Base-by-base conservation (phyloP, 73 alveolate genomes). In the Durusdinium trenchii region DNA sequence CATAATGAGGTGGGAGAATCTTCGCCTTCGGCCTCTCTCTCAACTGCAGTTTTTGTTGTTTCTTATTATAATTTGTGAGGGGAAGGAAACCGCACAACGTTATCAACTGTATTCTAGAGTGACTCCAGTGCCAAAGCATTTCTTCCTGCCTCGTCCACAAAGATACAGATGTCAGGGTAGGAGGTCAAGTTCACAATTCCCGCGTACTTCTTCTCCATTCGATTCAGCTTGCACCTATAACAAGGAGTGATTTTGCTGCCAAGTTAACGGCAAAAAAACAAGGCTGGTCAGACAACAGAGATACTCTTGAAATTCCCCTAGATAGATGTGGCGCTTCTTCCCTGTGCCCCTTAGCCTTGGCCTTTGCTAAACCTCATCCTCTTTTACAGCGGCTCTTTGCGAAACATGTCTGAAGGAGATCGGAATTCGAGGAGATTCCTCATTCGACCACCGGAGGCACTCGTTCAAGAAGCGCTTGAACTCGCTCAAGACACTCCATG, bases 81-180 rank as follows among this genome's bases (percentile, higher is more conserved):
- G n/a, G n/a, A n/a, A n/a, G n/a, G n/a, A n/a, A n/a, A n/a, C n/a
- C n/a, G n/a, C n/a, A n/a, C n/a, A n/a, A n/a, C n/a, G n/a, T n/a
- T n/a, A n/a, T n/a, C n/a, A n/a, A n/a, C n/a, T n/a, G n/a, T n/a
- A n/a, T n/a, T n/a, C n/a, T n/a, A n/a, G n/a, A n/a, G n/a, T n/a
- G n/a, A n/a, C n/a, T n/a, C n/a, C n/a, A n/a, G n/a, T n/a, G n/a
- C n/a, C n/a, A n/a, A n/a, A 71, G 45, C 40, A 3, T 28, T 71
- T 20, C 35, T 42, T 12, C 81, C 10, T 81, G 20, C 95, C 95
- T 86, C 95, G 32, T 86, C 95, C 84, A 86, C 95, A 28, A 86
- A 86, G 83, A 86, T 86, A 83, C 95, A 86, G 62, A 86, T 86
- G 51, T 86, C 95, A 30, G 95, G 95, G 46, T 86, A 86, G 83